Conservation (phyloP, 2,329 filamentous ascomycete genomes). For the Penicillium sp. region DNA sequence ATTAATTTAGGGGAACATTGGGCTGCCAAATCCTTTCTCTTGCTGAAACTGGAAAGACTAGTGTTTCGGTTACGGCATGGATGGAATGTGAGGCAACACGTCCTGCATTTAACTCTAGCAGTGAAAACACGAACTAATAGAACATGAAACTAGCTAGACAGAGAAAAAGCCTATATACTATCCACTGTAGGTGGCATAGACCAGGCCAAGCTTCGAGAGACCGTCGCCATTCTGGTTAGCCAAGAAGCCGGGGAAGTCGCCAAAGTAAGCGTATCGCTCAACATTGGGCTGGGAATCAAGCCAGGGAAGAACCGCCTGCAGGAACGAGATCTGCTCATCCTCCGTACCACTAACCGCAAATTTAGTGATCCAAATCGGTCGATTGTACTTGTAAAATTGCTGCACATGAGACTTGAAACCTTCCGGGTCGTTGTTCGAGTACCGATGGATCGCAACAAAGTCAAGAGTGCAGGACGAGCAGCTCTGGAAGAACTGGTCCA, state of each 20-base stretch:
- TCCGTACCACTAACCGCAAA: not conserved
- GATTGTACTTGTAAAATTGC: slow-evolving; percentile 36
- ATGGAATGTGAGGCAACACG: no score
- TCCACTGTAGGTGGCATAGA: not conserved
- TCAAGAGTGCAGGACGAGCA: not conserved
- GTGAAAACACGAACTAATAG: no score
- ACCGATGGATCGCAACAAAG: not conserved
- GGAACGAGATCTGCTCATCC: not conserved
- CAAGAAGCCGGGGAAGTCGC: not conserved
- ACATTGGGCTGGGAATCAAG: not conserved
- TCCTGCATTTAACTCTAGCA: no score
- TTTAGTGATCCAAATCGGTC: not conserved
- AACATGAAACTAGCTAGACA: not conserved
- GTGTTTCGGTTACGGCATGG: no score
- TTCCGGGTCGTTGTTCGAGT: not conserved
- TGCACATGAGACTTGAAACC: slow-evolving; percentile 1
- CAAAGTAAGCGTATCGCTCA: not conserved
- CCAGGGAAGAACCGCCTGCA: not conserved
- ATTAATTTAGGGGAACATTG: no score
- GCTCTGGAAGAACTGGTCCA: not conserved
- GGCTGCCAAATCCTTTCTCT: no score
- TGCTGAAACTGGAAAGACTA: no score
- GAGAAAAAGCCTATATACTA: not conserved
- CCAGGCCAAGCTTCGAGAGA: not conserved
- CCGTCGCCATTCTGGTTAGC: not conserved